These are phyloP conservation scores for Lodderomyces margitis DNA, from an alignment of 1,139 yeast genomes.

Conservation along the genomic window DNA sequence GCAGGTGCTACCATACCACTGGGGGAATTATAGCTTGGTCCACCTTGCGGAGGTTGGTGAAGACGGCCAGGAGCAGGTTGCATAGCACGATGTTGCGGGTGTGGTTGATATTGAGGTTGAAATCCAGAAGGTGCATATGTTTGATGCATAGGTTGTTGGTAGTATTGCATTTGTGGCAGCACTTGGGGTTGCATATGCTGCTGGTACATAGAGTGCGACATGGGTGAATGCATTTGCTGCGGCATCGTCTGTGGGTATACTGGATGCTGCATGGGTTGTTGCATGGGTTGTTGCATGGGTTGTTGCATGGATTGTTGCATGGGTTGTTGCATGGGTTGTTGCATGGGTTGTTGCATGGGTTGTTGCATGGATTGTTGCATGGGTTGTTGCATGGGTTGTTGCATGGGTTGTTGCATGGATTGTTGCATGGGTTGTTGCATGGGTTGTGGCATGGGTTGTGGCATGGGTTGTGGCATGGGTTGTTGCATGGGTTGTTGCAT, in stretches of 20 bases:
- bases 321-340: constrained; percentile 5
- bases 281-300: constrained; percentile 8
- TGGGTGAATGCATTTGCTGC: not conserved
- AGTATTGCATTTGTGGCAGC: not conserved
- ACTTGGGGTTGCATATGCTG: not conserved
- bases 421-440: constrained; percentile 7
- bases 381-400: constrained; percentile 3
- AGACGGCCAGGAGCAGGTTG: not conserved
- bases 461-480: constrained; percentile 4
- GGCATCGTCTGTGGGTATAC: not conserved
- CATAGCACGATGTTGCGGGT: not conserved
- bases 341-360: constrained; percentile 4
- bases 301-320: constrained; percentile 6
- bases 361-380: constrained; percentile 1
- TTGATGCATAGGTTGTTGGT: constrained; percentile 1
- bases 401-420: constrained; percentile 10
- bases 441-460: constrained; percentile 6
- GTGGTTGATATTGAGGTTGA: constrained; percentile 10
- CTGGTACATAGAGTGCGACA: not conserved
- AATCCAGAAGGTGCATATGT: not conserved
- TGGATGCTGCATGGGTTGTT: constrained; percentile 8
- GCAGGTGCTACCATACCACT: constrained; percentile 17
- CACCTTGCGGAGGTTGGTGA: constrained; percentile 2
- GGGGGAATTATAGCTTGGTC: not conserved
- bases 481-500: constrained; percentile 2